A percentile compares a stretch with the other conserved stretches of the same genome.
phyloP scores from a whole-genome alignment of 495 filamentous ascomycete species.

The Polyplosphaeria fusca region DNA sequence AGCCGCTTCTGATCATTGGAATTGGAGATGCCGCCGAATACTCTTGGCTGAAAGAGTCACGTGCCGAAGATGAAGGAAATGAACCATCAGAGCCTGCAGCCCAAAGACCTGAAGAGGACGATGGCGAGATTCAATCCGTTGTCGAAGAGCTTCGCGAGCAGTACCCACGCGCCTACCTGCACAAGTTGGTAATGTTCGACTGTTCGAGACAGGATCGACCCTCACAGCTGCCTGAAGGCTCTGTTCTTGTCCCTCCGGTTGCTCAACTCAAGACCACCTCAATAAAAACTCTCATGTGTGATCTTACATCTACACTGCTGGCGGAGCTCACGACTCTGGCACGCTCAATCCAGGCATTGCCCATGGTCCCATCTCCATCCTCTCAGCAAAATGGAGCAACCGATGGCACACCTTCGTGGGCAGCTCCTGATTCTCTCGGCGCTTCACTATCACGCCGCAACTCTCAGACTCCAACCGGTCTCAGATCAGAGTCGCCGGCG shows the following conservation, averaged over 20 bases:
- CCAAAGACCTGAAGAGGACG: conserved; percentile 42
- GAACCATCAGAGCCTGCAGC: background rate
- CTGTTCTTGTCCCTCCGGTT: conserved; percentile 70
- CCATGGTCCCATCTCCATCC: conserved; percentile 73
- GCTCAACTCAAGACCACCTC: conserved; percentile 75
- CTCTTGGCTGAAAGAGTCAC: conserved; percentile 22
- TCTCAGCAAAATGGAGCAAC: conserved; percentile 37
- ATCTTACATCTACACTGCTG: conserved; percentile 78
- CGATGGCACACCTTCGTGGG: conserved; percentile 21
- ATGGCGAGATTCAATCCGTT: conserved; percentile 58
- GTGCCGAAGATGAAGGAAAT: conserved; percentile 13
- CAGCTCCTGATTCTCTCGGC: conserved; percentile 7
- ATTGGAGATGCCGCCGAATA: conserved; percentile 57
- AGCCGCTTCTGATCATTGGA: conserved; percentile 75
- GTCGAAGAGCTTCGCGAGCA: conserved; percentile 55
- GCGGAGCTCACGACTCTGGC: conserved; percentile 85
- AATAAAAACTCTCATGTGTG: conserved; percentile 91
- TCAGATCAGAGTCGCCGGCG: conserved; percentile 51
- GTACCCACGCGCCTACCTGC: conserved; percentile 71
- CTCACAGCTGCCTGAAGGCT: conserved; percentile 54
- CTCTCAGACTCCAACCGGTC: conserved; percentile 47
- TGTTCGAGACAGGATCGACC: conserved; percentile 39
- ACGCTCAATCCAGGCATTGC: conserved; percentile 75
- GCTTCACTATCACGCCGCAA: conserved; percentile 47
- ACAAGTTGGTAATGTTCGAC: conserved; percentile 78